phyloP scores from a whole-genome alignment of 768 basidiomycete genomes.

The Phlebiopsis gigantea region DNA sequence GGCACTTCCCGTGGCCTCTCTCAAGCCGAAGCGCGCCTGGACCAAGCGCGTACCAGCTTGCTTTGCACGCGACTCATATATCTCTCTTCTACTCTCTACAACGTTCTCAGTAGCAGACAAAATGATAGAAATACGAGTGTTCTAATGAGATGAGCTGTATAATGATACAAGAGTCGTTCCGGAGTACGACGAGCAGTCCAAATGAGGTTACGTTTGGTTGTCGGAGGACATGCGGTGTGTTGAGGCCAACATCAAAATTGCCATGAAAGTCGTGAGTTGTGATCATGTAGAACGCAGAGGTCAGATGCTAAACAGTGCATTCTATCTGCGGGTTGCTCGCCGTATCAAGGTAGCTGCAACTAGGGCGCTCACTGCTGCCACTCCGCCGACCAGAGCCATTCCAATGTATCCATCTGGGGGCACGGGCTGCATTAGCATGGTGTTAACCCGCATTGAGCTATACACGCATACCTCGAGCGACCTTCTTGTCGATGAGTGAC shows the following conservation, averaged over 20 bases:
- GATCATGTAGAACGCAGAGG: slow-evolving; percentile 1
- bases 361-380: slow-evolving; percentile 77
- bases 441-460: not conserved
- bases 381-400: slow-evolving; percentile 92
- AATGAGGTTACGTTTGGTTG: not conserved
- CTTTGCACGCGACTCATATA: too few relatives aligned
- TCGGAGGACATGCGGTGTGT: not conserved
- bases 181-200: not conserved
- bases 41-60: not conserved
- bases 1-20: slow-evolving; percentile 2
- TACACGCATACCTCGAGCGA: slow-evolving; percentile 61
- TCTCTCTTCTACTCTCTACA: too few relatives aligned
- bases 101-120: not conserved
- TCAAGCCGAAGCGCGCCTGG: not conserved
- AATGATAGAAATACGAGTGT: not conserved
- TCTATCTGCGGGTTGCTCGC: slow-evolving; percentile 59
- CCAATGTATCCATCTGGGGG: slow-evolving; percentile 95
- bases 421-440: not conserved
- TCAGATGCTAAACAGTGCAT: not conserved
- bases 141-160: not conserved
- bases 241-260: not conserved
- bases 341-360: slow-evolving; percentile 74
- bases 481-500: slow-evolving; percentile 80
- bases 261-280: not conserved
- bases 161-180: not conserved